Base-by-base conservation (phyloP, 179 eudicot species). In the Heliamphora pulchella region DNA sequence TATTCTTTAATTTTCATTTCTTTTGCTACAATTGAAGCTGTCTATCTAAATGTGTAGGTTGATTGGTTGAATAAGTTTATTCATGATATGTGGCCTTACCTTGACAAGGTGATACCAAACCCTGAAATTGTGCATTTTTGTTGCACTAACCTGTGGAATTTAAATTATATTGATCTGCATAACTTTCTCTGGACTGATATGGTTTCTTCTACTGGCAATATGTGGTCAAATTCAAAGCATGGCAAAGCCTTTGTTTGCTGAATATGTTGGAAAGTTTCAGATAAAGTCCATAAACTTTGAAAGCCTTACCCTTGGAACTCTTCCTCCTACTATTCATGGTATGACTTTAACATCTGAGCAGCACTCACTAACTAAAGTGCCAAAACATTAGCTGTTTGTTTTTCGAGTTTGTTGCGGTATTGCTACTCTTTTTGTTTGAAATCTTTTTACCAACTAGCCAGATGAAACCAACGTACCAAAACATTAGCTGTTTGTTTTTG, bases 311-410 rank as follows among this genome's bases (percentile, higher is more conserved):
- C 98, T 96, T 81, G 99, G 99, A 77, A 91, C 91, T 81, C 90
- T 93, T 77, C 93, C 99, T 59, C 98, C 98, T 53, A 86, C 80
- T 53, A 80, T 96, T 78, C 93, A 94, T 74, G 99, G 99, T 96
- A 79, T 89, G 88, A 81, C 72, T 71, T 58, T 22, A 5, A 17
- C 43, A 15, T 31, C 31, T 31, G 31, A 31, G 31, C 31, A 31
- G 31, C 31, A 31, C 31, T 31, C 31, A 31, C 31, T 31, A 41
- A 39, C 43, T 11, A 9, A 5, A 67, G 71, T 48, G 2, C 50
- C 71, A 41, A 9, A 67, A 67, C 50, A 67, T 67, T 39, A 5
- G 6, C 8, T 4, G 6, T 10, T 48, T 70, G 1, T 14, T 70
- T 47, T 47, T 14, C n/a, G n/a, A 43, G 8, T 47, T 68, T 47